Base-by-base conservation (phyloP, 768 basidiomycete genomes). In the Russula foetens region DNA sequence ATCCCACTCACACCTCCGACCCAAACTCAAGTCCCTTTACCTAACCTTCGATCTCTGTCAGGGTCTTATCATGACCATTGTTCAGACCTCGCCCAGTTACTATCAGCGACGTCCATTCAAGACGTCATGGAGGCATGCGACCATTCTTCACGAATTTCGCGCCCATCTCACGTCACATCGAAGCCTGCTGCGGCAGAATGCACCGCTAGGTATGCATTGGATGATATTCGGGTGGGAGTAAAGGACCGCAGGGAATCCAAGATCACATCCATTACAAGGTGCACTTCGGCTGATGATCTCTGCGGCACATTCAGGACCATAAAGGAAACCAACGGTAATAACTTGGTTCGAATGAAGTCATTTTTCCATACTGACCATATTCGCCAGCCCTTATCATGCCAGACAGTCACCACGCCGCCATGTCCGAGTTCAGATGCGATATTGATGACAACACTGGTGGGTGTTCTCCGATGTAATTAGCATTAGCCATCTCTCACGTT, bases 181-280 rank as follows among this genome's bases (percentile, higher is more conserved):
- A 33, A 14, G 29, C 29, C 14, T 4, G n/a, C 26, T 8, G 51
- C 23, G 7, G 19, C 1, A 15, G 29, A 17, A 55, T 24, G 17
- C 23, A 14, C 29, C 19, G 14, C 45, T 23, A 33, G 28, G 23
- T 61, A 51, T 24, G 49, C 60, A 19, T 39, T 2, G 31, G 60
- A 61, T 43, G 60, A 61, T 38, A 61, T 56, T 48, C 54, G 29
- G 19, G 31, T 61, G 3, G 53, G 53, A 38, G 31, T 38, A 11
- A 52, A 53, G 38, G 24, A 4, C 9, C 52, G 28, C 23, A 33
- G 31, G 19, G 14, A 31, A 38, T 5, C 38, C 44, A 19, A 29
- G 21, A 19, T 26, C 23, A 11, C 21, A 9, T 26, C 26, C n/a
- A 21, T 47, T 24, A 48, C n/a, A 6, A 58, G 50, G 39, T 35